phyloP scores from a whole-genome alignment of 768 basidiomycete genomes.

The Pholiota conissans region DNA sequence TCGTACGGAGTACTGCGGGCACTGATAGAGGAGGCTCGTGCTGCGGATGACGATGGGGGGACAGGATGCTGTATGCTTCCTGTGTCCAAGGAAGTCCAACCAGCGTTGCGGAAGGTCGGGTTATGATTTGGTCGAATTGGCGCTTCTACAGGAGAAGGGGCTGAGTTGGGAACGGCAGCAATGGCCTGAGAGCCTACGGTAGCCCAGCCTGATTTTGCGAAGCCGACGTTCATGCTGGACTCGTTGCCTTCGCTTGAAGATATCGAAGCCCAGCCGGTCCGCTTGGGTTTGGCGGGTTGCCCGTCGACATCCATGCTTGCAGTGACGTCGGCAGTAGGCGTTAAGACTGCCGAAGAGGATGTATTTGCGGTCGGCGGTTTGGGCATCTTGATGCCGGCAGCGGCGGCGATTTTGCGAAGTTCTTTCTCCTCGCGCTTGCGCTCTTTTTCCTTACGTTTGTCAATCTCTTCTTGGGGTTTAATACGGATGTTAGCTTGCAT shows the following conservation, averaged over 20 bases:
- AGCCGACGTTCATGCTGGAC: conserved; percentile 29
- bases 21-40: conserved; percentile 4
- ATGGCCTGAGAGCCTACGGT: conserved; percentile 31
- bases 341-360: conserved; percentile 16
- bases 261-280: conserved; percentile 51
- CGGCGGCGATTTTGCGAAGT: conserved; percentile 79
- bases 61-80: conserved; percentile 32
- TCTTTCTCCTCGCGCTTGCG: conserved; percentile 85
- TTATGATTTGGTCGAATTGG: conserved; percentile 8
- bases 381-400: conserved; percentile 73
- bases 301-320: conserved; percentile 26
- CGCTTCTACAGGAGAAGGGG: background rate
- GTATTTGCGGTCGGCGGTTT: conserved; percentile 30
- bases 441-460: conserved; percentile 83
- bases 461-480: conserved; percentile 65
- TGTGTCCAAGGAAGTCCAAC: conserved; percentile 68
- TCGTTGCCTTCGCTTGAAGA: conserved; percentile 20
- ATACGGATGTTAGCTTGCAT: conserved; percentile 76
- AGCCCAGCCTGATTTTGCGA: conserved; percentile 53
- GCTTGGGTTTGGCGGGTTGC: conserved; percentile 33
- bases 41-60: conserved; percentile 16
- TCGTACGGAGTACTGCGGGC: conserved; percentile 3
- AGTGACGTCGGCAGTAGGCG: conserved; percentile 19
- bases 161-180: background rate
- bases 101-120: conserved; percentile 44